Evolutionary conservation across 345 rosid genomes (phyloP).

Genomic region (Bruguiera gymnorhiza): DNA sequence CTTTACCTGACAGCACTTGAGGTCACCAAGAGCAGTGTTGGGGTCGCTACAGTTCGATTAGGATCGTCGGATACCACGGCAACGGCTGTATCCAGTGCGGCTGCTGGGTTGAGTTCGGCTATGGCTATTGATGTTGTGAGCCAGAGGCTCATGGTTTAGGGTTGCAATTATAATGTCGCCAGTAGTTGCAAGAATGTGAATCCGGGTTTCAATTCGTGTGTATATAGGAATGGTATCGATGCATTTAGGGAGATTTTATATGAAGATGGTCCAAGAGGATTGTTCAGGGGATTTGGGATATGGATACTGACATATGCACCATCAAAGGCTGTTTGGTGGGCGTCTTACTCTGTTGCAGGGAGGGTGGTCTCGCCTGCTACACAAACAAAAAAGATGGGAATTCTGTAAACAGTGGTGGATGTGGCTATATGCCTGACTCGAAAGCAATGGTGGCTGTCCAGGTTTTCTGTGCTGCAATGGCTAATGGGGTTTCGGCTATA

Average conservation of each 20-base stretch:
- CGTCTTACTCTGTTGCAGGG: conserved; percentile 5
- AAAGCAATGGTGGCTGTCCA: conserved; percentile 55
- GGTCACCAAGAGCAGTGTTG: conserved; percentile 80
- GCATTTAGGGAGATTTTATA: background rate
- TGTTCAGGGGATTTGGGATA: conserved; percentile 14
- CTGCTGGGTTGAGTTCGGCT: conserved; percentile 86
- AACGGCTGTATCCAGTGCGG: conserved; percentile 67
- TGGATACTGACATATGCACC: conserved; percentile 12
- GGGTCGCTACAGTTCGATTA: conserved; percentile 60
- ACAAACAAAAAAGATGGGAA: background rate
- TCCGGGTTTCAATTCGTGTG: conserved; percentile 25
- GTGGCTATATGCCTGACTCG: conserved; percentile 23
- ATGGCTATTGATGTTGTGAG: conserved; percentile 90
- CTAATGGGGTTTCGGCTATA: conserved; percentile 73
- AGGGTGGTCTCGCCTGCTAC: conserved; percentile 1
- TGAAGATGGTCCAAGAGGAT: background rate
- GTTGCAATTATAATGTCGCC: conserved; percentile 20
- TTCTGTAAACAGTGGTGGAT: background rate
- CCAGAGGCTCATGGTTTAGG: conserved; percentile 91
- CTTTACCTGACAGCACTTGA: conserved; percentile 88
- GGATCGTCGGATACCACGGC: conserved; percentile 72
- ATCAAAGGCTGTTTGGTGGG: conserved; percentile 16
- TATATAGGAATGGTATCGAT: background rate
- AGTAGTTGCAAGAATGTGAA: conserved; percentile 28
- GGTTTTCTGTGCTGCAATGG: conserved; percentile 69